A percentile compares a stretch with the other conserved stretches of the same genome.
Conservation (phyloP, 1,139 yeast genomes). For the Blastobotrys elegans region DNA sequence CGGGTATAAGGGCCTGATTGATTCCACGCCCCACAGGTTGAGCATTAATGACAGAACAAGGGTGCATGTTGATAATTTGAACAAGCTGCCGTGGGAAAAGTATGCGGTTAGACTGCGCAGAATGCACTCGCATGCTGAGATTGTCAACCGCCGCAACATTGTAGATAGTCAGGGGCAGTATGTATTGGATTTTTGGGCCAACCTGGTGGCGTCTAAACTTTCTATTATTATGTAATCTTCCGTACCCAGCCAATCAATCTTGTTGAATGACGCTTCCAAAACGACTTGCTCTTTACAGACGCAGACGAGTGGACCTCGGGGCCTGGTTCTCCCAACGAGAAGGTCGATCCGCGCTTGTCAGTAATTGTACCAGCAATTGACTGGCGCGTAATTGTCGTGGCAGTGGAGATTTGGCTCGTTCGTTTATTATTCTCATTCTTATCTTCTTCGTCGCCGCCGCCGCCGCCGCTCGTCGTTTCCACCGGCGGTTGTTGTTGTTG, state of each 20-base stretch:
- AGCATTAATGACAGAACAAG: conserved; percentile 6
- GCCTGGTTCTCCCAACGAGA: conserved; percentile 30
- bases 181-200: conserved; percentile 26
- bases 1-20: conserved; percentile 21
- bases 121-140: conserved; percentile 73
- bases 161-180: conserved; percentile 33
- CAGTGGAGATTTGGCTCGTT: not conserved
- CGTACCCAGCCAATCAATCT: not conserved
- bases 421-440: conserved; percentile 3
- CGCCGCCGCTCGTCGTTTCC: not conserved
- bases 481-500: conserved; percentile 3
- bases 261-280: not conserved
- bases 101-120: conserved; percentile 67
- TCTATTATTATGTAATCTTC: not conserved
- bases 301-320: conserved; percentile 26
- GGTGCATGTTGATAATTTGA: conserved; percentile 53
- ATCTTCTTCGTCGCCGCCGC: not conserved
- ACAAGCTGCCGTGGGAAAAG: conserved; percentile 63
- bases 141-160: conserved; percentile 36
- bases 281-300: not conserved
- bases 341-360: conserved; percentile 3
- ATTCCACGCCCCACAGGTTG: conserved; percentile 20
- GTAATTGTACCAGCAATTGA: conserved; percentile 12
- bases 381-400: conserved; percentile 5
- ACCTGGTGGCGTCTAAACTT: conserved; percentile 15